A percentile compares a stretch with the other conserved stretches of the same genome.
These are phyloP conservation scores for Bipolaris zeicola DNA, from an alignment of 2,329 filamentous ascomycete genomes.

Conservation along the genomic window DNA sequence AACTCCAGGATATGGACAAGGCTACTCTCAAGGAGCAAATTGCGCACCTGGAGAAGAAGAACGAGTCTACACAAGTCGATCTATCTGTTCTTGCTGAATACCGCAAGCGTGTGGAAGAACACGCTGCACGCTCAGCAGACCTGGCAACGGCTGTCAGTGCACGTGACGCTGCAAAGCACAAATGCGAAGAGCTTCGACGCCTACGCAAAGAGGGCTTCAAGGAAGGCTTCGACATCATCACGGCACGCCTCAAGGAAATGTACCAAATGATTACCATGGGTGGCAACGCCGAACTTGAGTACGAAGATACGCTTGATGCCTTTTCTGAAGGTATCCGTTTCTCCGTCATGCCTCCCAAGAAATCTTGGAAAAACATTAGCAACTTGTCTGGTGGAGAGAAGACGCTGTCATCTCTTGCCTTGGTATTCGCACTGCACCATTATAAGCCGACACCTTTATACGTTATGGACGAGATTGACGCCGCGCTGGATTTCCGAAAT, in stretches of 20 bases:
- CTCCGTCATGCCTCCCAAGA: conserved; percentile 99
- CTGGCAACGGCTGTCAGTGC: conserved; percentile 76
- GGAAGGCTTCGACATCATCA: conserved; percentile 95
- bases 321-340: conserved; percentile 97
- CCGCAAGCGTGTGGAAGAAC: conserved; percentile 81
- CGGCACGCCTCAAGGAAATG: conserved; percentile 96
- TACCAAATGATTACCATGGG: conserved; percentile 99
- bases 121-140: conserved; percentile 80
- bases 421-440: conserved; percentile 98
- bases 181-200: conserved; percentile 88
- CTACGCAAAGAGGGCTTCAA: conserved; percentile 95
- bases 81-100: conserved; percentile 86
- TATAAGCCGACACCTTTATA: conserved; percentile 98
- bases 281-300: conserved; percentile 94
- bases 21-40: conserved; percentile 67
- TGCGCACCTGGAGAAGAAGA: conserved; percentile 72
- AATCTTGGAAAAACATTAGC: conserved; percentile 99
- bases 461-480: conserved; percentile 99
- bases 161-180: conserved; percentile 87
- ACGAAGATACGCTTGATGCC: conserved; percentile 93
- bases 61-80: conserved; percentile 85
- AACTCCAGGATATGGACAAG: conserved; percentile 68
- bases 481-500: conserved; percentile 95
- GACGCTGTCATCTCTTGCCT: conserved; percentile 86
- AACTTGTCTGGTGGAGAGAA: conserved; percentile 97